These are phyloP conservation scores for Tremella yokohamensis DNA, from an alignment of 768 basidiomycete genomes.

Conservation along the genomic window DNA sequence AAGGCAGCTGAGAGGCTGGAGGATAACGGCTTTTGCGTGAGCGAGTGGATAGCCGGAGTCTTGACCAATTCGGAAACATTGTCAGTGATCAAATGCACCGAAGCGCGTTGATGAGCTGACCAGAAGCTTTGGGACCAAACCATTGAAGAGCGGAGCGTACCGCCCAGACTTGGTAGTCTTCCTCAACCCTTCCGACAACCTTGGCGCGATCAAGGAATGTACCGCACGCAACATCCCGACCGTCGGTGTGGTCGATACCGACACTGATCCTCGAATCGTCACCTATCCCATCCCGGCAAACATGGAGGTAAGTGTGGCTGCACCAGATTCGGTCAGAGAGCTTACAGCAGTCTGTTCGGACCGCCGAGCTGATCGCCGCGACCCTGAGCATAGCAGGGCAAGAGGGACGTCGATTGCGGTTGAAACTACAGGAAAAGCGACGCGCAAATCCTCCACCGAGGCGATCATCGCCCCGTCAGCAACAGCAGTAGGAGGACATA, in stretches of 20 bases:
- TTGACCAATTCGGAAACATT: constrained; percentile 66
- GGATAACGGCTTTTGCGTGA: constrained; percentile 74
- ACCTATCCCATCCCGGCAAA: constrained; percentile 99
- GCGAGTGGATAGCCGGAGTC: constrained; percentile 89
- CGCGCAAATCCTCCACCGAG: constrained; percentile 9
- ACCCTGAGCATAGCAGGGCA: constrained; percentile 80
- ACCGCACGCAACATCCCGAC: constrained; percentile 86
- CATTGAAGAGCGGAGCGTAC: constrained; percentile 41
- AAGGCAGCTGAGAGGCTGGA: constrained; percentile 77
- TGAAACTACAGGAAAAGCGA: constrained; percentile 15
- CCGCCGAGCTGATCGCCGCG: constrained; percentile 85
- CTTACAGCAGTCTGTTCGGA: constrained; percentile 61
- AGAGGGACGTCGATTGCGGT: constrained; percentile 49
- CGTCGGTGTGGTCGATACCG: constrained; percentile 88
- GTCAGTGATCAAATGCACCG: constrained; percentile 31
- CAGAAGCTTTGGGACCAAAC: constrained; percentile 46
- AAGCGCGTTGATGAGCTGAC: background rate
- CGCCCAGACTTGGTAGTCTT: constrained; percentile 84
- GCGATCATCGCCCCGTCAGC: constrained; percentile 1
- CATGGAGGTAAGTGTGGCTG: constrained; percentile 61
- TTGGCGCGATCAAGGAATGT: constrained; percentile 80
- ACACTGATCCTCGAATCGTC: constrained; percentile 90
- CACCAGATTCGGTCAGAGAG: background rate
- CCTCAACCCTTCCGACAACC: constrained; percentile 81
- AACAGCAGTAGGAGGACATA: background rate